These are phyloP conservation scores for Monilinia vaccinii-corymbosi DNA, from an alignment of 2,329 filamentous ascomycete genomes.

Conservation along the genomic window DNA sequence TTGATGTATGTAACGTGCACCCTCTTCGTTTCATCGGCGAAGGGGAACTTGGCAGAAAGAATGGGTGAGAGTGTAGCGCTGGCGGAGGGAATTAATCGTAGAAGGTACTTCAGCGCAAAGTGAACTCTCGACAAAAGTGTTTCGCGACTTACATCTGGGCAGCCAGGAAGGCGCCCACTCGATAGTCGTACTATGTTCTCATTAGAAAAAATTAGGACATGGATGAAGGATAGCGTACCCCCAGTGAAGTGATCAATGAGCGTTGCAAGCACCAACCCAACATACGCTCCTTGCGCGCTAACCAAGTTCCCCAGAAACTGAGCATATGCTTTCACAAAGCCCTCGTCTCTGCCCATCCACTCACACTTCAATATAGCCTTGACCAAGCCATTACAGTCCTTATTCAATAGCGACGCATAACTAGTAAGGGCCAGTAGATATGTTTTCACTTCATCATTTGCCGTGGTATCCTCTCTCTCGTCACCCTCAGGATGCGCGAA, in stretches of 20 bases:
- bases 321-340: slow-evolving; percentile 58
- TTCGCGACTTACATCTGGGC: slow-evolving; percentile 51
- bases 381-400: slow-evolving; percentile 50
- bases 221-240: slow-evolving; percentile 28
- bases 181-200: slow-evolving; percentile 30
- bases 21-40: slow-evolving; percentile 64
- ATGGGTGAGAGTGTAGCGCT: slow-evolving; percentile 60
- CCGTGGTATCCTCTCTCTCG: slow-evolving; percentile 17
- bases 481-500: slow-evolving; percentile 31
- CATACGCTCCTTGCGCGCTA: slow-evolving; percentile 73
- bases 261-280: slow-evolving; percentile 66
- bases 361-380: slow-evolving; percentile 49
- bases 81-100: slow-evolving; percentile 74
- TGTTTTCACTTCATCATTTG: slow-evolving; percentile 37
- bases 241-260: slow-evolving; percentile 69
- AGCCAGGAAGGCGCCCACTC: slow-evolving; percentile 32
- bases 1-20: slow-evolving; percentile 81
- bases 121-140: slow-evolving; percentile 66
- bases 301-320: slow-evolving; percentile 64
- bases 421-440: slow-evolving; percentile 56
- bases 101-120: slow-evolving; percentile 62
- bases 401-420: slow-evolving; percentile 50
- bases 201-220: slow-evolving; percentile 32
- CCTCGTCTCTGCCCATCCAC: slow-evolving; percentile 56
- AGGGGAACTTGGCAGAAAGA: slow-evolving; percentile 63